phyloP scores from a whole-genome alignment of 1,284 basidiomycete species.

The Stereum hirsutum region DNA sequence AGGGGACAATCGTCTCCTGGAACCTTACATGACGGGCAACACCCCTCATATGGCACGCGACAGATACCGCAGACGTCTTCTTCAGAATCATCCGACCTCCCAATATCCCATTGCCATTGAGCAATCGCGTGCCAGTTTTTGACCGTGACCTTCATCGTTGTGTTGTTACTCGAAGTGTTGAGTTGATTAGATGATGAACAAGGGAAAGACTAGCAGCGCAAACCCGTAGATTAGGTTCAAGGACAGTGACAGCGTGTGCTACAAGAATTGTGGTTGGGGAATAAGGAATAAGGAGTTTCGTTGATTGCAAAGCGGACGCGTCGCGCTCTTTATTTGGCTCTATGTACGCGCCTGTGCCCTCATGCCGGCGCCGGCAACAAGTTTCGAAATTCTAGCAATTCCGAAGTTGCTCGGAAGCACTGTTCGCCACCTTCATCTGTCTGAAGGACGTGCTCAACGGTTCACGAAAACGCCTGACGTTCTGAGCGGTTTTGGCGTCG shows the following conservation, averaged over 20 bases:
- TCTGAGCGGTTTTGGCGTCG: too few relatives aligned
- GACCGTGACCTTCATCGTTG: conserved; percentile 68
- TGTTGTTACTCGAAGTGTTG: background rate
- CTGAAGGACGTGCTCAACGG: too few relatives aligned
- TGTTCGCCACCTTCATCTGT: too few relatives aligned
- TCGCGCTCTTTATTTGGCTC: conserved; percentile 17
- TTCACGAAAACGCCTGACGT: too few relatives aligned
- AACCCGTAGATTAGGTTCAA: too few relatives aligned
- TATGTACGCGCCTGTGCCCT: conserved; percentile 19
- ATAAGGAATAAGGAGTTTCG: background rate
- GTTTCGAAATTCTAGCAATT: too few relatives aligned
- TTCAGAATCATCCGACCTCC: conserved; percentile 28
- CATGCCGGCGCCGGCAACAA: too few relatives aligned
- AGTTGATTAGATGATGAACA: background rate
- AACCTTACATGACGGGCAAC: conserved; percentile 89
- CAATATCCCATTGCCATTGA: conserved; percentile 81
- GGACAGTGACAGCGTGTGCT: too few relatives aligned
- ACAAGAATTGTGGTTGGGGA: background rate
- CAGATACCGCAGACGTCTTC: conserved; percentile 92
- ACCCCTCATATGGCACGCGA: conserved; percentile 83
- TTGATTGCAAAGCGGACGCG: conserved; percentile 6
- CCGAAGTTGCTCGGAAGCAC: too few relatives aligned
- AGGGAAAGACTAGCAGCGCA: background rate
- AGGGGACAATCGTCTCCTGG: conserved; percentile 96
- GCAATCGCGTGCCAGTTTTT: conserved; percentile 83